Base-by-base conservation (phyloP, 1,139 yeast genomes). In the Hansenula lynferdii region DNA sequence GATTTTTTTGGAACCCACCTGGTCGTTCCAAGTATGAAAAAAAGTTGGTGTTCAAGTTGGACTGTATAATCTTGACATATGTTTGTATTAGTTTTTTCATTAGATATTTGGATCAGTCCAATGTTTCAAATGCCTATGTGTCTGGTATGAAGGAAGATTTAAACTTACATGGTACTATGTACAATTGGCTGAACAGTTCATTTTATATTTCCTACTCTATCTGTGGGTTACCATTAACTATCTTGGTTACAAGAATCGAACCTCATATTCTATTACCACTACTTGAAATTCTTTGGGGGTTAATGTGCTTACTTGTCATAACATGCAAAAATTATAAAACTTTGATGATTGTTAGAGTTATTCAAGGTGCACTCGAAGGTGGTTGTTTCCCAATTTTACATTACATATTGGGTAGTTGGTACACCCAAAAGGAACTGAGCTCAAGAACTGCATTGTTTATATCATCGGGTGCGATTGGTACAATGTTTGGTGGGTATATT, bases 111-210 rank as follows among this genome's bases (percentile, higher is more conserved):
- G 27, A 60, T 12, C 32, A 14, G 28, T 47, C 37, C 32, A 75
- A 74, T 48, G 54, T 77, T 40, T 72, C 74, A 38, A 77, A 76
- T 53, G 86, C 86, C 11, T 81, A 81, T 53, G 77, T 80, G 34
- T 72, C 80, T 15, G 79, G 81, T 9, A 66, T 81, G 68, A 63
- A 72, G 46, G 75, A 75, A 50, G 77, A 69, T 39, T 61, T 81
- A 29, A 62, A 68, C 20, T 71, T 82, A 78, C 57, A 69, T 45
- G 83, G 83, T 15, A 79, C 78, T 48, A 85, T 80, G 50, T 72
- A 75, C 55, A 78, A 72, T 45, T 44, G 67, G 23, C 65, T 75
- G 31, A 69, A 69, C 41, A 73, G 81, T 0, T 64, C 71, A 39
- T 77, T 75, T 49, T 71, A 71, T 14, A 67, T 72, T 18, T 60